Percentiles rank a stretch among this genome's conserved stretches.
Conservation (phyloP, 352 stramenopile genomes). For the Lagenidium sp. region DNA sequence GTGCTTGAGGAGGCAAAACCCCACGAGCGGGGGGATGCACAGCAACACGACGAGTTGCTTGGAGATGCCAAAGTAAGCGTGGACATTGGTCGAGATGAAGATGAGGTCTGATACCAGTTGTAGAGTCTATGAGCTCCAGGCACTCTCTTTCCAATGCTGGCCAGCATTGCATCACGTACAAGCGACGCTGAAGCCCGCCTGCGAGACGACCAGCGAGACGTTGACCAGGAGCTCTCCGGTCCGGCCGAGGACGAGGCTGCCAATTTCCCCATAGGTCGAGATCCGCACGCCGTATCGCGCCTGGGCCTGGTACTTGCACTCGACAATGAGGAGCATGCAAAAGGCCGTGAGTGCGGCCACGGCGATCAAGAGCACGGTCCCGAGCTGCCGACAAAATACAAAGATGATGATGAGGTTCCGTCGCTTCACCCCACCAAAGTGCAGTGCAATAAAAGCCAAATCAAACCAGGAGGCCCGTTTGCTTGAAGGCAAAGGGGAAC, state of each 20-base stretch:
- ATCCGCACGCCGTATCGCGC: constrained; percentile 3
- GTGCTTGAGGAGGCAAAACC: constrained; percentile 50
- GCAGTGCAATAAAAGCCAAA: constrained; percentile 10
- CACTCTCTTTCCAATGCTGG: too few species aligned
- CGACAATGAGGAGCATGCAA: constrained; percentile 22
- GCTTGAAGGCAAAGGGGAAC: constrained; percentile 70
- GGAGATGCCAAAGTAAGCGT: constrained; percentile 29
- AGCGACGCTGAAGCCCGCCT: constrained; percentile 59
- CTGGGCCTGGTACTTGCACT: constrained; percentile 24
- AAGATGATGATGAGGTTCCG: neutral
- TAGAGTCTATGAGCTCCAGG: neutral
- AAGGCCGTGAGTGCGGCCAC: constrained; percentile 17
- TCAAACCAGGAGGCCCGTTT: constrained; percentile 48
- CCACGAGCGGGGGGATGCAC: constrained; percentile 24
- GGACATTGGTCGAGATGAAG: constrained; percentile 73
- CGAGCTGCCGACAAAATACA: constrained; percentile 8
- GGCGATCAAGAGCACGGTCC: constrained; percentile 6
- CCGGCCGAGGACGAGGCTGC: constrained; percentile 31
- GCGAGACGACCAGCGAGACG: constrained; percentile 46
- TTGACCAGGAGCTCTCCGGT: constrained; percentile 49
- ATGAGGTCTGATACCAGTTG: constrained; percentile 36
- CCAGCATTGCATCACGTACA: constrained; percentile 14
- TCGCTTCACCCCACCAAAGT: neutral
- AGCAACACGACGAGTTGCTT: constrained; percentile 21
- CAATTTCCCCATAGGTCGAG: constrained; percentile 50